A percentile compares a stretch with the other conserved stretches of the same genome.
Evolutionary conservation across 345 rosid species (phyloP).

Genomic region (Cochlearia excelsa): DNA sequence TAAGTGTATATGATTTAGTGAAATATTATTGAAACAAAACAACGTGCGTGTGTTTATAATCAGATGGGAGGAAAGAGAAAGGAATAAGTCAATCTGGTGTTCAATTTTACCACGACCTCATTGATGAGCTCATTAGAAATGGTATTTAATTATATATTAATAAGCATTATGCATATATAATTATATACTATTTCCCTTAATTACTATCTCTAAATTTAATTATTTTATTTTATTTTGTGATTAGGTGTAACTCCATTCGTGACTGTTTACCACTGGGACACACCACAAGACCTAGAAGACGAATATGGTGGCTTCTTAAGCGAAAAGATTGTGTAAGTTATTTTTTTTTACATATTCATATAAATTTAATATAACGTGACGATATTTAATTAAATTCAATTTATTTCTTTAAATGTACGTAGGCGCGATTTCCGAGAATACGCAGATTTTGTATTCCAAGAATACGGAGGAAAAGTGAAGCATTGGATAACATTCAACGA

Average conservation of each 20-base stretch:
- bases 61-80: constrained; percentile 39
- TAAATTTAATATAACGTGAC: too few relatives aligned
- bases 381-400: too few relatives aligned
- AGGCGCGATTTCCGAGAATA: constrained; percentile 31
- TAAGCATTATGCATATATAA: too few relatives aligned
- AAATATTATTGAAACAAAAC: background rate
- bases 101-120: constrained; percentile 47
- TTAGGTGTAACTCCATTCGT: constrained; percentile 29
- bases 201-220: too few relatives aligned
- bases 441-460: constrained; percentile 35
- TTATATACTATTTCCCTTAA: too few relatives aligned
- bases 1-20: background rate
- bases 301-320: constrained; percentile 41
- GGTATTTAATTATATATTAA: constrained; percentile 8
- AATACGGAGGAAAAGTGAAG: constrained; percentile 35
- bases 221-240: too few relatives aligned
- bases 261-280: constrained; percentile 39
- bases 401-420: background rate
- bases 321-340: constrained; percentile 33
- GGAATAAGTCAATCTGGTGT: constrained; percentile 47
- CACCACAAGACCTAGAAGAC: constrained; percentile 38
- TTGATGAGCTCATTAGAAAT: constrained; percentile 47
- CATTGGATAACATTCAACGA: constrained; percentile 36
- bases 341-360: too few relatives aligned
- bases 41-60: too few relatives aligned